Base-by-base conservation (phyloP, 2,329 filamentous ascomycete genomes). In the Diaporthe citri region DNA sequence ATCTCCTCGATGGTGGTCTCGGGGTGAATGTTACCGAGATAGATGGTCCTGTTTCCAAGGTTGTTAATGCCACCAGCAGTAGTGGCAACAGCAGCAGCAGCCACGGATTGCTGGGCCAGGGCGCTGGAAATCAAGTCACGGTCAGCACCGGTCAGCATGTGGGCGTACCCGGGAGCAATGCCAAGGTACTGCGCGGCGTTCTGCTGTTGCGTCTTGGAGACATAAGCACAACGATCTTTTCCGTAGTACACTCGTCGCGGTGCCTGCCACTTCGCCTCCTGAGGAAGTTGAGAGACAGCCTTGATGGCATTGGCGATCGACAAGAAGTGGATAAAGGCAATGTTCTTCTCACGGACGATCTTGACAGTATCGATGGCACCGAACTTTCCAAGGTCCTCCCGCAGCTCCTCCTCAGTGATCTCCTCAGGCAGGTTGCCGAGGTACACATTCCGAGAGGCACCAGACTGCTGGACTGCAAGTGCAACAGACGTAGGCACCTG, bases 1-100 rank as follows among this genome's bases (percentile, higher is more conserved):
- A 99, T 99, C 87, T 99, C 97, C 87, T 99, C 97, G 79, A 98
- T 97, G 2, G 96, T 98, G 1, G 97, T 99, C 87, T 99, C 97
- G 0, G 97, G 97, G 84, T 99, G 97, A 78, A 99, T 99, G 85
- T 99, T 99, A 79, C 97, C 97, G 9, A 99, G 90, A 83, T 99
- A 99, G 78, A 99, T 97, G 57, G 97, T 99, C 77, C 97, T 91
- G 87, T 99, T 99, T 72, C 97, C 97, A 55, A 99, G 88, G 84
- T 99, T 99, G 87, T 97, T 98, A 79, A 98, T 96, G 77, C 97
- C 97, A 79, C 97, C 97, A 77, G 97, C 97, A 10, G 96, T 97
- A 3, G 97, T 99, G 46, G 97, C 97, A 75, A 99, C 97, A 34
- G 97, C 97, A 10, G 97, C 97, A 4, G 97, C 97, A 71, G 97